Base-by-base conservation (phyloP, 2,329 filamentous ascomycete genomes). In the Mycosphaerella arachidis region DNA sequence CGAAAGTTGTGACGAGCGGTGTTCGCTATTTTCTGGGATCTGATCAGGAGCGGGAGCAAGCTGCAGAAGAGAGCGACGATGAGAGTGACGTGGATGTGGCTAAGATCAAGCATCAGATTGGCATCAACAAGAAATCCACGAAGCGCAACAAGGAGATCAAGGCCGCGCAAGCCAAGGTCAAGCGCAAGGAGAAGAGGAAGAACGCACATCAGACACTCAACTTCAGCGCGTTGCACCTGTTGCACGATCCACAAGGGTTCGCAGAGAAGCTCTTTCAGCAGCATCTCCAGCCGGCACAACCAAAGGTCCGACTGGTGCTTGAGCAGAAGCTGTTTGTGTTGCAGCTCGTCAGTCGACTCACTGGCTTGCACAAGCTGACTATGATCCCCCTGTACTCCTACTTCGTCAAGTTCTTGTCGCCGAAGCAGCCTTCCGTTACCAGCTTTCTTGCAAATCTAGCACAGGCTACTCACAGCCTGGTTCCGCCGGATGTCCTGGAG, bases 121-220 rank as follows among this genome's bases (percentile, higher is more conserved):
- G 86, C 48, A 95, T 97, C 78, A 97, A 96, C 81, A 99, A 97
- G 78, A 99, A 97, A 81, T 89, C 86, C 16, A 93, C 89, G 74
- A 97, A 97, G 81, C 87, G 90, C 67, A 84, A 87, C 55, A 89
- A 88, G 68, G 84, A 86, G 33, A 84, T 96, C 55, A 89, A 90
- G 58, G 91, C 86, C 73, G 94, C 94, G 0, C 84, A 92, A 3
- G 84, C 86, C n/a, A 90, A 87, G 65, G 84, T 96, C 45, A 95
- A 91, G 78, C 86, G 82, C 56, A 85, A 88, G 71, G 91, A 96
- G 73, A 87, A 86, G 72, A 95, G 95, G 81, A 97, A 96, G 84
- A 85, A 86, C 65, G 85, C 90, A 65, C 90, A 92, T 3, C 90
- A 95, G 69, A 86, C 89, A 0, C 84, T 99, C 65, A 99, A 99